Percentiles rank a stretch among this genome's conserved stretches.
Evolutionary conservation across 2,329 filamentous ascomycete species (phyloP).

Genomic region (Fusarium virguliforme): DNA sequence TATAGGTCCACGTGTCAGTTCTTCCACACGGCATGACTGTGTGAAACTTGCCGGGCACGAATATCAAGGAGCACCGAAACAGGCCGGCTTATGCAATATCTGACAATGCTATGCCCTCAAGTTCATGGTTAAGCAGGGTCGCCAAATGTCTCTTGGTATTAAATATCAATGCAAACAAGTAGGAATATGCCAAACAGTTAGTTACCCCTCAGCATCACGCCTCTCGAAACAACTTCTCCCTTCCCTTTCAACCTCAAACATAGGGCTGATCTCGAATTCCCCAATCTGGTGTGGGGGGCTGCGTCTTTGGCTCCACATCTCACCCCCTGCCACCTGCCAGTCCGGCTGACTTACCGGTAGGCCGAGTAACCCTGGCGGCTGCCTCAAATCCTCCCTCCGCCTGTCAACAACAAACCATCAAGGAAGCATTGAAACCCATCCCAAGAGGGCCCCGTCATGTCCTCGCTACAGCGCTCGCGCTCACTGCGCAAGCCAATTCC

Average conservation of each 20-base stretch:
- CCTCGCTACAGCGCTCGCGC: slow-evolving; percentile 64
- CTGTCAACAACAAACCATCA: slow-evolving; percentile 39
- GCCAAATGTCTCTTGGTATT: neutral
- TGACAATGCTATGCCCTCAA: slow-evolving; percentile 5
- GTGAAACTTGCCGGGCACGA: slow-evolving; percentile 1
- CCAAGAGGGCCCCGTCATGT: slow-evolving; percentile 54
- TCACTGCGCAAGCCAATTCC: slow-evolving; percentile 64
- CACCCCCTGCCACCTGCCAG: slow-evolving; percentile 15
- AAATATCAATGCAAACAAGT: neutral
- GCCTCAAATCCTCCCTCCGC: slow-evolving; percentile 25
- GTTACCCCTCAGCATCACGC: neutral
- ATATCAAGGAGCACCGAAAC: neutral
- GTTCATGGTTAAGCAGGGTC: neutral
- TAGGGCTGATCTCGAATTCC: slow-evolving; percentile 10
- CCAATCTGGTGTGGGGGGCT: slow-evolving; percentile 3
- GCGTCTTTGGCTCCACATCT: slow-evolving; percentile 8
- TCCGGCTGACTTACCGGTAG: slow-evolving; percentile 40
- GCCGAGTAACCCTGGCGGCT: slow-evolving; percentile 38
- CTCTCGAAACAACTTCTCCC: neutral
- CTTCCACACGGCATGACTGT: neutral
- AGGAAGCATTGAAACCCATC: slow-evolving; percentile 3
- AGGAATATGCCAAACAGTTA: neutral
- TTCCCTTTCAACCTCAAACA: neutral
- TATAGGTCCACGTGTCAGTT: slow-evolving; percentile 11
- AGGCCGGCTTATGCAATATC: slow-evolving; percentile 9